Conservation (phyloP, 345 rosid genomes). For the Eucalyptus shirleyi region DNA sequence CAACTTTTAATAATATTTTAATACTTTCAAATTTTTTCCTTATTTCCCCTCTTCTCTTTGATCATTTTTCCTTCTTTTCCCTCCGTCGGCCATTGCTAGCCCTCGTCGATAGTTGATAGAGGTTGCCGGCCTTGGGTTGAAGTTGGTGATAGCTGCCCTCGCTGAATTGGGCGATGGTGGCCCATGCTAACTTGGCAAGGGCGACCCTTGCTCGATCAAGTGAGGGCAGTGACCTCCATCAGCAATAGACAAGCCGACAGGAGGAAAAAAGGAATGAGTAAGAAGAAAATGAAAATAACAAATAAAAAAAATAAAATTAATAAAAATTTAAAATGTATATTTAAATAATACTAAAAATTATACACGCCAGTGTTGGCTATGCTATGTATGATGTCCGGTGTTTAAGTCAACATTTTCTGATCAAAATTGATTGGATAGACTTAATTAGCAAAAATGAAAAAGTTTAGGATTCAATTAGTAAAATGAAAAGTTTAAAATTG, state of each 20-base stretch:
- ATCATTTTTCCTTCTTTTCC: neutral
- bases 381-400: neutral
- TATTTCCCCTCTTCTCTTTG: too few relatives aligned
- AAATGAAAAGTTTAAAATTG: too few relatives aligned
- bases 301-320: too few relatives aligned
- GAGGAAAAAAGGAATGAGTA: neutral
- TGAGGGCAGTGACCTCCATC: neutral
- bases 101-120: neutral
- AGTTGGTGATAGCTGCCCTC: neutral
- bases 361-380: fast-evolving
- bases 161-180: neutral
- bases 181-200: neutral
- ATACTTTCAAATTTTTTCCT: neutral
- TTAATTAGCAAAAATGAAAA: too few relatives aligned
- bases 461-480: neutral
- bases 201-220: neutral
- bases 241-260: neutral
- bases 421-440: neutral
- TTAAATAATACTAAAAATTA: too few relatives aligned
- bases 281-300: too few relatives aligned
- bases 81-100: neutral
- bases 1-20: too few relatives aligned
- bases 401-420: too few relatives aligned
- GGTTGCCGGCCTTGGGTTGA: neutral
- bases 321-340: too few relatives aligned